A percentile compares a stretch with the other conserved stretches of the same genome.
Conservation (phyloP, 2,329 filamentous ascomycete genomes). For the Macrophomina phaseolina region DNA sequence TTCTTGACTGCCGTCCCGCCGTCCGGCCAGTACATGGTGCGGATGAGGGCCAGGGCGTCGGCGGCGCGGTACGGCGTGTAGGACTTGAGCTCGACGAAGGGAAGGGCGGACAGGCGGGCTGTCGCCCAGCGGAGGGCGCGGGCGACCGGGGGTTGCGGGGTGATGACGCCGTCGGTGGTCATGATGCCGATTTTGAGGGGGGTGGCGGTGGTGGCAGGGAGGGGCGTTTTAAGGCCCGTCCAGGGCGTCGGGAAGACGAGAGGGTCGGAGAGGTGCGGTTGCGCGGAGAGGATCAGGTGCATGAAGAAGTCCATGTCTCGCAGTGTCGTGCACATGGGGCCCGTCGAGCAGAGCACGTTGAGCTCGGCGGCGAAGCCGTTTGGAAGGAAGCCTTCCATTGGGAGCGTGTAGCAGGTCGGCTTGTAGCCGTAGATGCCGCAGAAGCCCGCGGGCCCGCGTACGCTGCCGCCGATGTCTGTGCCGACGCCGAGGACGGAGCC, state of each 20-base stretch:
- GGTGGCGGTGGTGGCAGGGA: conserved; percentile 15
- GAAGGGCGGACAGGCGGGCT: conserved; percentile 29
- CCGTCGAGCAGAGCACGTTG: conserved; percentile 31
- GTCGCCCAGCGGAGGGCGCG: conserved; percentile 46
- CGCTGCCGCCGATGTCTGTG: conserved; percentile 29
- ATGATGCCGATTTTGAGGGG: conserved; percentile 53
- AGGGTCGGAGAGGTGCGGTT: conserved; percentile 32
- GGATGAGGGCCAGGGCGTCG: conserved; percentile 42
- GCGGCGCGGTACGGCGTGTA: conserved; percentile 43
- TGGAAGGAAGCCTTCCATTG: conserved; percentile 29
- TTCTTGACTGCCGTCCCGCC: conserved; percentile 43
- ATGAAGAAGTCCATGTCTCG: conserved; percentile 34
- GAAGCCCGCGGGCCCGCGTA: conserved; percentile 24
- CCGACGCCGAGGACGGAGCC: conserved; percentile 60
- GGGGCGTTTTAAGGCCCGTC: conserved; percentile 31
- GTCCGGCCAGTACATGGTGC: conserved; percentile 56
- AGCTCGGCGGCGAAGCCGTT: conserved; percentile 31
- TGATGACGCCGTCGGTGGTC: conserved; percentile 45
- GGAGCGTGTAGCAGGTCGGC: conserved; percentile 29
- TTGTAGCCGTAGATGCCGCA: conserved; percentile 26
- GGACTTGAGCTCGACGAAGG: conserved; percentile 40
- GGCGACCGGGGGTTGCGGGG: conserved; percentile 47
- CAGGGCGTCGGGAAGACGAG: conserved; percentile 33
- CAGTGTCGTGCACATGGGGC: conserved; percentile 32
- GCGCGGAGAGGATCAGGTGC: conserved; percentile 26